Evolutionary conservation across 2,329 filamentous ascomycete species (phyloP), one percentile per base, ranked within the genome.

Genomic region (Epichloe gansuensis): DNA sequence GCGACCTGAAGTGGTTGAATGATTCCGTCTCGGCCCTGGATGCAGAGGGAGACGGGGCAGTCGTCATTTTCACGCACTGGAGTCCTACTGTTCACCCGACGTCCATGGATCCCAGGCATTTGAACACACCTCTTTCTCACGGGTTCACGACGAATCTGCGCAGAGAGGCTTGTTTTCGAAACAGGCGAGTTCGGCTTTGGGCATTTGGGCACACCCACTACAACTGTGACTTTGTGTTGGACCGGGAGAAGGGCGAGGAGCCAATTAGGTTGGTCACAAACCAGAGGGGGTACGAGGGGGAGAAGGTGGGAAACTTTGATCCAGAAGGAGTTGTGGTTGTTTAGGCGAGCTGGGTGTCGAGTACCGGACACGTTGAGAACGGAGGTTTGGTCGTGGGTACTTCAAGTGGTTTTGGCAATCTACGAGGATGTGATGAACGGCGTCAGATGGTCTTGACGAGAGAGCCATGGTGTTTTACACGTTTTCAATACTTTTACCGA

Each of bases 181-280:
- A 55, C 25, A 27, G 25, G 0, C 57, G 51, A 2, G 70, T 74
- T n/a, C 68, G 61, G 56, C 31, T 72, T 0, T 76, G 71, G 73
- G 72, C 66, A 0, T 76, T 75, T 61, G 72, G 73, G 1, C 72
- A 76, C 54, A 76, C 72, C 8, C 72, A 75, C 55, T 73, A 64
- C 55, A 73, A 71, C 51, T 74, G 71, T 56, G 66, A 69, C 41
- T 72, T 68, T 52, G 25, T 51, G 3, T 62, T 66, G 3, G 59
- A 61, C 6, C 50, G 56, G 5, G 57, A 53, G 0, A 17, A 12
- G 3, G 58, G 50, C 8, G 54, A 31, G 0, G 47, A n/a, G 3
- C 59, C 59, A 2, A 61, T 68, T 51, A 61, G 69, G 23, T 52
- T 72, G 4, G 21, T 70, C 2, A 55, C 70, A 0, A 71, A 73